Evolutionary conservation across 75 land plant species (phyloP).

Genomic region (Sequoia sempervirens): DNA sequence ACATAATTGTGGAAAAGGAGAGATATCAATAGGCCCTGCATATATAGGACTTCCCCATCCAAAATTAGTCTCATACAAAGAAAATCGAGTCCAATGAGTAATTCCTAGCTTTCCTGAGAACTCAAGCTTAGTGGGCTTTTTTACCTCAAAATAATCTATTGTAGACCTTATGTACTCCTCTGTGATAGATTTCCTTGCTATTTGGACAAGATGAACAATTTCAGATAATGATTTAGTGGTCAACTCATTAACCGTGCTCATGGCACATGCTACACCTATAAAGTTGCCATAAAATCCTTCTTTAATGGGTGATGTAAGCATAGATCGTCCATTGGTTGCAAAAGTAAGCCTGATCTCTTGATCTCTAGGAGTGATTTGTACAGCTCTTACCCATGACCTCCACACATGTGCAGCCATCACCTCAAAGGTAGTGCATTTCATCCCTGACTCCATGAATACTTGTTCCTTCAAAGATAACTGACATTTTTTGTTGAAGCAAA

Average conservation of each 20-base stretch:
- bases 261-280: slow-evolving; percentile 29
- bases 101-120: slow-evolving; percentile 47
- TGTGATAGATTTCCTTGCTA: slow-evolving; percentile 21
- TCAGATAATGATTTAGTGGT: not conserved
- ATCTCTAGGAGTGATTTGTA: slow-evolving; percentile 27
- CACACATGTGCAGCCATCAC: slow-evolving; percentile 52
- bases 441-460: slow-evolving; percentile 16
- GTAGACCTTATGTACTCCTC: slow-evolving; percentile 49
- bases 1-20: slow-evolving; percentile 49
- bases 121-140: slow-evolving; percentile 31
- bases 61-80: slow-evolving; percentile 43
- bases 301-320: slow-evolving; percentile 25
- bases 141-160: slow-evolving; percentile 36
- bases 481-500: slow-evolving; percentile 18
- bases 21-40: slow-evolving; percentile 46
- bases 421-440: slow-evolving; percentile 31
- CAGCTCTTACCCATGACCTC: slow-evolving; percentile 45
- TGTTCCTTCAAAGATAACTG: slow-evolving; percentile 26
- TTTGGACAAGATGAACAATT: slow-evolving; percentile 21
- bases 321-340: slow-evolving; percentile 33
- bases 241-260: slow-evolving; percentile 25
- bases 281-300: slow-evolving; percentile 54
- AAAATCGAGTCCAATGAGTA: slow-evolving; percentile 55
- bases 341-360: slow-evolving; percentile 34
- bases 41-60: slow-evolving; percentile 52